Evolutionary conservation across 2,329 filamentous ascomycete genomes (phyloP), one percentile per base, ranked within the genome.

Genomic region (Trichoderma koningii): DNA sequence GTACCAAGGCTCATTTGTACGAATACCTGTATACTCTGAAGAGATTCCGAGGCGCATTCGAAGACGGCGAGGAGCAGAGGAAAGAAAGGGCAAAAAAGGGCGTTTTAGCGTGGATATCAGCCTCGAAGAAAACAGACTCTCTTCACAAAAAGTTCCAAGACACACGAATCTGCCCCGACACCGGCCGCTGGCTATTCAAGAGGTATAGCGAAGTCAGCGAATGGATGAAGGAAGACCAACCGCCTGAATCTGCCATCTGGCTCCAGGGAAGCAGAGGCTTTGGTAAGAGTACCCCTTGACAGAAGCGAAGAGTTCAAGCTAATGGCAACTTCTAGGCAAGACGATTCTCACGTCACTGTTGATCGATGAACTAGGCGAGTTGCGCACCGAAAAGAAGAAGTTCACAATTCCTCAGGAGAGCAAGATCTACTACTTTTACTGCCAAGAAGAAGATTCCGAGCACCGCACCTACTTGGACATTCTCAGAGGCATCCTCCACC

Each of bases 401-500:
- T 28, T 28, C 0, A 21, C 12, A 7, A 61, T 61, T n/a, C 21
- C 47, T 1, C 9, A 5, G 15, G 57, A 44, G 1, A 44, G 57
- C 47, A 51, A 51, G 21, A 42, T 51, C 5, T 61, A 50, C 47
- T 51, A 61, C 17, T 61, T 61, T 17, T 61, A 61, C 19, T 61
- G 57, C 57, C 47, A 61, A 19, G 57, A 61, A 51, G 57, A 50
- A 30, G 57, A 44, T n/a, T 19, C 34, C 28, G 57, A 61, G 12
- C 57, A 61, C 23, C 47, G 47, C 10, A 61, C 57, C 4, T 26
- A 61, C 19, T 30, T 61, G 15, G 47, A 41, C 17, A 42, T 61
- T 42, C 44, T 61, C 2, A 51, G 28, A 42, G 57, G 57, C 19
- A 50, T 61, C 30, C 47, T 61, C 5, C 34, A 51, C n/a, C 57